Evolutionary conservation across 169 alveolate species (phyloP).

Genomic region (Babesia sp.): DNA sequence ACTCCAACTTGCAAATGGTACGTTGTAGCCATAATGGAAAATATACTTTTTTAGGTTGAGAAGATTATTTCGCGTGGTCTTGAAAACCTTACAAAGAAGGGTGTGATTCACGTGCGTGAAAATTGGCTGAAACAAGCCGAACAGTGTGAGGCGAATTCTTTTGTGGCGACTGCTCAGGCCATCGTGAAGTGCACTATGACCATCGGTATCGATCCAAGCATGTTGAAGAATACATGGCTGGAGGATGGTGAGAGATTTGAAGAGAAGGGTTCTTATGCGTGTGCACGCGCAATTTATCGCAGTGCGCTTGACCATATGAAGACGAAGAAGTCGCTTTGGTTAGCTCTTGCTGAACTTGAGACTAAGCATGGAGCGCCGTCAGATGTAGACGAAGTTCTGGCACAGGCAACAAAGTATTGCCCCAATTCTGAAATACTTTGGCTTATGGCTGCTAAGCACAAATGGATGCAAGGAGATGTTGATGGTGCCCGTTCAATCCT

Average conservation of each 20-base stretch:
- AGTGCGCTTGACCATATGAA: constrained; percentile 84
- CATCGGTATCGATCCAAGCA: constrained; percentile 76
- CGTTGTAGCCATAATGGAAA: not conserved
- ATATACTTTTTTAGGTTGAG: constrained; percentile 58
- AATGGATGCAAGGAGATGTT: constrained; percentile 87
- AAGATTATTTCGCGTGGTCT: constrained; percentile 85
- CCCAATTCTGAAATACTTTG: constrained; percentile 90
- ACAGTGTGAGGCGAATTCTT: constrained; percentile 84
- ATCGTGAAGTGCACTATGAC: constrained; percentile 81
- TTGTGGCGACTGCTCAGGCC: constrained; percentile 86
- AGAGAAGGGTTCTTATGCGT: constrained; percentile 76
- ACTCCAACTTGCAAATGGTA: constrained; percentile 79
- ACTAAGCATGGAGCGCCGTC: constrained; percentile 87
- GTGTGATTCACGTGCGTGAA: constrained; percentile 81
- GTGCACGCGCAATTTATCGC: constrained; percentile 86
- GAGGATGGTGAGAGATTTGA: constrained; percentile 84
- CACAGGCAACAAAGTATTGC: constrained; percentile 84
- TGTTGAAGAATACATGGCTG: constrained; percentile 72
- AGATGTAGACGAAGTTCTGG: constrained; percentile 80
- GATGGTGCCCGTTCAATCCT: constrained; percentile 85
- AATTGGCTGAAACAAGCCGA: constrained; percentile 92
- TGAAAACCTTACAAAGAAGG: constrained; percentile 80
- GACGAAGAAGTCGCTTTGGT: constrained; percentile 87
- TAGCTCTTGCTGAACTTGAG: constrained; percentile 94
- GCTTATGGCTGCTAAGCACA: constrained; percentile 91